Percentiles rank a stretch among this genome's conserved stretches.
Conservation (phyloP, 192 early-diverging fungal genomes). For the Geranomyces variabilis region DNA sequence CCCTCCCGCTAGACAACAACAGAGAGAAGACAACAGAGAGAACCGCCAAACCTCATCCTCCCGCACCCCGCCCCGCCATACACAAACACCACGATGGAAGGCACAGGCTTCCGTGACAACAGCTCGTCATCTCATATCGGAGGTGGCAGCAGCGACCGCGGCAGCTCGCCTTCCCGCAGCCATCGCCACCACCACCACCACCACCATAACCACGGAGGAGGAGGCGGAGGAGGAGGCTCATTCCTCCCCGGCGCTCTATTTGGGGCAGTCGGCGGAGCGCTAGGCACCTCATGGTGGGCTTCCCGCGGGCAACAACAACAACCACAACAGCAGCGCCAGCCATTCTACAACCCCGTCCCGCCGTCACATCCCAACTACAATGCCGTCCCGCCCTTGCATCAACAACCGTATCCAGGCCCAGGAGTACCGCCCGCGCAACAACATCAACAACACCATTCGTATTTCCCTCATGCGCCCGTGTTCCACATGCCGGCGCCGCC, state of each 20-base stretch:
- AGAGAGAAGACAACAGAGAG: too few species aligned
- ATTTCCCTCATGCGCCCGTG: not conserved
- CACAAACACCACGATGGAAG: too few species aligned
- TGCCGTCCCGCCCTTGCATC: not conserved
- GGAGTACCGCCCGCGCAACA: not conserved
- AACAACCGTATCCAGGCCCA: not conserved
- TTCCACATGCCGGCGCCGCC: conserved; percentile 13
- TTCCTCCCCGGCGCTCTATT: conserved; percentile 15
- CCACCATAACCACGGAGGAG: not conserved
- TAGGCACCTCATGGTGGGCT: conserved; percentile 14
- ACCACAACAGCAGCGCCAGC: not conserved
- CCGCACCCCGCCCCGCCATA: too few species aligned
- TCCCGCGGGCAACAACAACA: not conserved
- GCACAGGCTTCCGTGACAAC: conserved; percentile 6
- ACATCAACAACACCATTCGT: not conserved
- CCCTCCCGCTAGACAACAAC: too few species aligned
- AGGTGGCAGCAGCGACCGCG: not conserved
- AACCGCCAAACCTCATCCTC: too few species aligned
- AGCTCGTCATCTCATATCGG: not conserved
- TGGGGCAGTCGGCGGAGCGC: conserved; percentile 31
- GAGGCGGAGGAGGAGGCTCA: not conserved
- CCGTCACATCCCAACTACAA: not conserved
- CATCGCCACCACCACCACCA: conserved; percentile 7
- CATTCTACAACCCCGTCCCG: not conserved
- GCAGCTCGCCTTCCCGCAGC: not conserved